Evolutionary conservation across 306 rosid species (phyloP).

Genomic region (Ochetophila trinervis): DNA sequence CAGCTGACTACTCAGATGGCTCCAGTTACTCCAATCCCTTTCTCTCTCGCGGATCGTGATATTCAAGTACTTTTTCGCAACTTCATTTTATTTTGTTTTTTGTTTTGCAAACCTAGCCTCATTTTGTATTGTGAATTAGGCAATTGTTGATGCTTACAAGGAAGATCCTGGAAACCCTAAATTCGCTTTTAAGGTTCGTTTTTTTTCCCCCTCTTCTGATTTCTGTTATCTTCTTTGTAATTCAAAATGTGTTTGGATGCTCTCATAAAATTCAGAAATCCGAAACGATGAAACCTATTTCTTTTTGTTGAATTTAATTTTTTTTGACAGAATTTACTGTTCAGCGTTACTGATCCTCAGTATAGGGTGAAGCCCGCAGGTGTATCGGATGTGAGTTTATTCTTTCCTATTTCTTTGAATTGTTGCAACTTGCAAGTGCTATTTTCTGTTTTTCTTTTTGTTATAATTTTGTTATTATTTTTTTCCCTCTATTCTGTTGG

Average conservation of each 20-base stretch:
- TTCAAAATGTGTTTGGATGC: background rate
- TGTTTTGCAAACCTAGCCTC: background rate
- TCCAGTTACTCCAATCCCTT: conserved; percentile 81
- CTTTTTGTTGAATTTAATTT: too few relatives aligned
- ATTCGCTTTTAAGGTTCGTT: conserved; percentile 80
- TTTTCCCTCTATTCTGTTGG: conserved; percentile 1
- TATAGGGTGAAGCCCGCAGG: conserved; percentile 85
- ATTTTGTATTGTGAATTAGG: conserved; percentile 31
- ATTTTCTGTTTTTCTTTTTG: conserved; percentile 14
- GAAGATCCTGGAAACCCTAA: conserved; percentile 87
- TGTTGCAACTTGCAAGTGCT: background rate
- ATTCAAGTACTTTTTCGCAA: conserved; percentile 47
- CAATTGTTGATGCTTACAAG: conserved; percentile 85
- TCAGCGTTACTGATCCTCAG: conserved; percentile 82
- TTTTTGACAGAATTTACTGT: conserved; percentile 96
- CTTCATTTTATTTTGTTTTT: background rate
- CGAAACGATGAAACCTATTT: background rate
- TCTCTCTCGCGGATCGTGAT: conserved; percentile 89
- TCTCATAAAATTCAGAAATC: background rate
- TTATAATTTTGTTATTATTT: too few relatives aligned
- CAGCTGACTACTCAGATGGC: conserved; percentile 94
- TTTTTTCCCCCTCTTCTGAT: background rate
- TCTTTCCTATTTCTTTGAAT: background rate
- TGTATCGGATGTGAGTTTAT: conserved; percentile 84
- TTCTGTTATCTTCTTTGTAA: background rate